Base-by-base conservation (phyloP, 257 asterid genomes). In the Fraxinus quadrangulata region DNA sequence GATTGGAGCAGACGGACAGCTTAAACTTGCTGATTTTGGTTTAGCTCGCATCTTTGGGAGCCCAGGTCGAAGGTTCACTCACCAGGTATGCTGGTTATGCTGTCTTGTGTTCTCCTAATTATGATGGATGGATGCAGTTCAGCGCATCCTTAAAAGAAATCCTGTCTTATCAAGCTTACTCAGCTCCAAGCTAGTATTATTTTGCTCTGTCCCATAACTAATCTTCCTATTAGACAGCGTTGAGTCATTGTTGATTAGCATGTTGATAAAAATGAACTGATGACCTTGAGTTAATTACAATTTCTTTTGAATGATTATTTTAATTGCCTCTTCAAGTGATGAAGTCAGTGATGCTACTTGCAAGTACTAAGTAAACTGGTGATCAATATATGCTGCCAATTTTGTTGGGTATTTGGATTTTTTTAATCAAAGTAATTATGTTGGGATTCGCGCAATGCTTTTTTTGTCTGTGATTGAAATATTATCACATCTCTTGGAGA, bases 21-120 rank as follows among this genome's bases (percentile, higher is more conserved):
- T 95, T 68, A 95, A 95, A 82, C 97, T 95, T 74, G 99, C 97
- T 63, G 99, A 95, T 82, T 95, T 95, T 84, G 99, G 99, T 68
- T 90, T 95, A 83, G 99, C 99, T 71, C 96, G 99, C 73, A 21
- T 95, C 81, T 95, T 90, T 85, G 99, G 99, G 21, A 95, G 99
- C 85, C 98, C 99, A 16, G 97, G 89, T 81, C 85, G 98, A 79
- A 89, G 99, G 82, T 95, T 93, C 77, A 95, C 99, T 59, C 98
- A 95, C 81, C 99, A 93, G 97, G 99, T 95, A 81, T 84, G 74
- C 40, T 74, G n/a, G 97, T 98, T 95, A 81, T 84, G 74, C 40
- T 74, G 16, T 75, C 71, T 80, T 71, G 77, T 75, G 54, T 81
- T 42, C 45, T 21, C 68, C 61, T 54, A n/a, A 21, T 51, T 13